phyloP scores from a whole-genome alignment of 495 filamentous ascomycete genomes.

The Penicillium ucsense region DNA sequence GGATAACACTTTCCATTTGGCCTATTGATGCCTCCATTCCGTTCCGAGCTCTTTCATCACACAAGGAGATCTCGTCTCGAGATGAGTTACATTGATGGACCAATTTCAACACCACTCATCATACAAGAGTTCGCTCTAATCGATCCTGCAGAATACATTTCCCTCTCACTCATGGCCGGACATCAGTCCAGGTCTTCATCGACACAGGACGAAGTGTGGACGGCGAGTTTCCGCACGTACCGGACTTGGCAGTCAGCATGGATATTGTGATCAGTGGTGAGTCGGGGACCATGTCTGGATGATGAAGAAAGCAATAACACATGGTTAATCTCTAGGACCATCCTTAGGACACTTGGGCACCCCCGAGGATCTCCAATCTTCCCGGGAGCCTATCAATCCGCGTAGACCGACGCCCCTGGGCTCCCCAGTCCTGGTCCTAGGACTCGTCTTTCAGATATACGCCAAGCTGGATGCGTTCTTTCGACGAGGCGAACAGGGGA shows the following conservation, averaged over 20 bases:
- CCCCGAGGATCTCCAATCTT: conserved; percentile 13
- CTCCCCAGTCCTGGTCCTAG: conserved; percentile 11
- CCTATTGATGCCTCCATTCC: neutral
- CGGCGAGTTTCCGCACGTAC: conserved; percentile 12
- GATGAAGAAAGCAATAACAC: neutral
- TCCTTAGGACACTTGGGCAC: conserved; percentile 13
- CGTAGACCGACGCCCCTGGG: conserved; percentile 10
- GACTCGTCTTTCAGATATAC: conserved; percentile 15
- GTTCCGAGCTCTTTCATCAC: neutral
- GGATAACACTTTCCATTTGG: neutral
- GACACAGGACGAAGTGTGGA: conserved; percentile 13
- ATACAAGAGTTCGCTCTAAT: neutral
- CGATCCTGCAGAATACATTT: conserved; percentile 10
- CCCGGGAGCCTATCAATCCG: conserved; percentile 14
- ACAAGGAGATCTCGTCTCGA: too few species aligned
- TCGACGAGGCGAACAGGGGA: conserved; percentile 11
- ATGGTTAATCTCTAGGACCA: conserved; percentile 4
- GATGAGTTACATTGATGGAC: too few species aligned
- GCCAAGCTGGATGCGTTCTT: conserved; percentile 14
- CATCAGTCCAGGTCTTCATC: conserved; percentile 14
- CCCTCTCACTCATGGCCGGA: conserved; percentile 12
- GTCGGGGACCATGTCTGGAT: neutral
- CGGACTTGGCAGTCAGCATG: conserved; percentile 16
- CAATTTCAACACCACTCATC: too few species aligned
- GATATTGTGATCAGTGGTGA: conserved; percentile 16